phyloP scores from a whole-genome alignment of 345 rosid species.

The Aquilaria malaccensis region DNA sequence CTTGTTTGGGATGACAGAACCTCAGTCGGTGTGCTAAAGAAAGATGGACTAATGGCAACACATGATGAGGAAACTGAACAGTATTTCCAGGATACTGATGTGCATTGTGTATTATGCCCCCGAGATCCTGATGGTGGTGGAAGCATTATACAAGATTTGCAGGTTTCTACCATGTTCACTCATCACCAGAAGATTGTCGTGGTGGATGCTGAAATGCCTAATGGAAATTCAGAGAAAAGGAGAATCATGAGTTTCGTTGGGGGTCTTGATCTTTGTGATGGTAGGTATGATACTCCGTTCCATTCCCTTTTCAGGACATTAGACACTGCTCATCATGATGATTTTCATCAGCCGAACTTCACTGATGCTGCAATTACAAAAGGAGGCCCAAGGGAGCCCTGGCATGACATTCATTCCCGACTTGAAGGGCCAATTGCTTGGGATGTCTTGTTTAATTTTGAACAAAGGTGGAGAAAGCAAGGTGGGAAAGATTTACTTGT shows the following conservation, averaged over 20 bases:
- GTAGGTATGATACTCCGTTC: slow-evolving; percentile 86
- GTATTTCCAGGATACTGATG: slow-evolving; percentile 61
- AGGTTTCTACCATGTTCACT: slow-evolving; percentile 92
- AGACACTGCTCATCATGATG: slow-evolving; percentile 93
- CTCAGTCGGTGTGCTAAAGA: slow-evolving; percentile 76
- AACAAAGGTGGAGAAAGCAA: slow-evolving; percentile 95
- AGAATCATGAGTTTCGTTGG: slow-evolving; percentile 95
- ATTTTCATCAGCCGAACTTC: slow-evolving; percentile 97
- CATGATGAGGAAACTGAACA: slow-evolving; percentile 91
- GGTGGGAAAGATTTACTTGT: slow-evolving; percentile 83
- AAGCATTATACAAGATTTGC: slow-evolving; percentile 81
- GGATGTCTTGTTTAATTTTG: slow-evolving; percentile 93
- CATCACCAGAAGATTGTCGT: slow-evolving; percentile 99
- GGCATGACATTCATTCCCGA: slow-evolving; percentile 97
- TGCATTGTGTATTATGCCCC: slow-evolving; percentile 86
- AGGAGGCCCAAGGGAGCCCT: slow-evolving; percentile 99
- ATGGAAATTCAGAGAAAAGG: slow-evolving; percentile 45
- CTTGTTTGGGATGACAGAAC: slow-evolving; percentile 99
- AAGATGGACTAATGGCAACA: slow-evolving; percentile 94
- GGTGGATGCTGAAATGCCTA: slow-evolving; percentile 78
- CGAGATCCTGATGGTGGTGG: slow-evolving; percentile 98
- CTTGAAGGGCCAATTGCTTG: slow-evolving; percentile 98
- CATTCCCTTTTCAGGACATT: slow-evolving; percentile 94
- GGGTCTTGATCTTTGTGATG: slow-evolving; percentile 98
- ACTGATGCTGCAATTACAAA: slow-evolving; percentile 68